Evolutionary conservation across 257 asterid species (phyloP), one percentile per base, ranked within the genome.

Genomic region (Forsythia suspensa): DNA sequence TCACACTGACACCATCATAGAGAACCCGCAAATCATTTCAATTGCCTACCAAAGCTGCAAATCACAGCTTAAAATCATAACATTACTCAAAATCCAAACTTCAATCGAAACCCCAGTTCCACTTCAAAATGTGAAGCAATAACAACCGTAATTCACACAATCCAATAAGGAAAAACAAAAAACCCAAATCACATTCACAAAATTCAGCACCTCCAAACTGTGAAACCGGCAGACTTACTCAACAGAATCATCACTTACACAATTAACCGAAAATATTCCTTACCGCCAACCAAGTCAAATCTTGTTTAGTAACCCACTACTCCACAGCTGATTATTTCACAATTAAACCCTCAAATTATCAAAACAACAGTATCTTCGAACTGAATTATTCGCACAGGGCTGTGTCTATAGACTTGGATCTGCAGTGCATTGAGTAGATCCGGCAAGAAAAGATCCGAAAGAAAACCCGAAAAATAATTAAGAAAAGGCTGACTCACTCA

Each of bases 401-500:
- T 8, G 67, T 21, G 20, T 2, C 69, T 61, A 24, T 29, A 29
- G 40, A 8, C 70, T 4, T 72, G 92, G 92, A 89, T 89, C 92
- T 84, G 83, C 82, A 63, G 77, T 9, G 40, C 70, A 73, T 41
- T 51, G 85, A 80, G 82, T 76, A 83, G 88, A 89, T 89, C 91
- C 43, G 20, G 70, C 40, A 63, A 29, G 18, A 21, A 63, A 29
- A 63, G 39, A 63, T 63, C 70, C 70, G 79, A 73, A 75, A 79
- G 51, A 71, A 70, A 82, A 75, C 87, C 86, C 88, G 70, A 77
- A 80, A 77, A 76, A 24, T 77, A 43, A 63, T 72, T 76, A 73
- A 85, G 73, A 72, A 77, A 81, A 77, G 84, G 83, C 73, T 88
- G 74, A 82, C 78, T 87, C 78, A 85, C 84, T 89, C 90, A 87